These are phyloP conservation scores for Bolboschoenus planiculmis DNA, from an alignment of 176 grass and related monocot species.

Conservation along the genomic window DNA sequence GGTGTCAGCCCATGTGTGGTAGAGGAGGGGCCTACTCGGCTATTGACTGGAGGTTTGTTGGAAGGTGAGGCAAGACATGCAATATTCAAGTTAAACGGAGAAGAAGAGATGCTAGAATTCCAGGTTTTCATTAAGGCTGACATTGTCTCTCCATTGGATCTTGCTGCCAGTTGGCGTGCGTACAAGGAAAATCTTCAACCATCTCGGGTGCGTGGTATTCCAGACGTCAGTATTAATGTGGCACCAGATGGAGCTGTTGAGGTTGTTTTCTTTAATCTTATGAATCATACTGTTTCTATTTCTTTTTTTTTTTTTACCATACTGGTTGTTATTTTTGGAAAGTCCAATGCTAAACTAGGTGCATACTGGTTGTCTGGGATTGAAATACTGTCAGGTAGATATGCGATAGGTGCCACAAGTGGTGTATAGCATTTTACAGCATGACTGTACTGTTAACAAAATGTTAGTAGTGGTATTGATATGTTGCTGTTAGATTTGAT, in stretches of 20 bases:
- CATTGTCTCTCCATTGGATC: constrained; percentile 80
- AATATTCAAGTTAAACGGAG: constrained; percentile 59
- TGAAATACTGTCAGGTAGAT: neutral
- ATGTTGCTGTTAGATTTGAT: neutral
- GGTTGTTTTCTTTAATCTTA: constrained; percentile 26
- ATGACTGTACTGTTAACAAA: neutral
- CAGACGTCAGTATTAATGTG: constrained; percentile 88
- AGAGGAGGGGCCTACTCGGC: constrained; percentile 62
- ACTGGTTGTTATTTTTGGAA: neutral
- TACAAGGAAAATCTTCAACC: constrained; percentile 91
- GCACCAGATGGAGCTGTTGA: constrained; percentile 39
- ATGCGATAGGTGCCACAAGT: neutral
- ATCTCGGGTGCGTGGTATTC: constrained; percentile 78
- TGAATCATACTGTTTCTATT: neutral
- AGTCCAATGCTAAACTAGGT: neutral
- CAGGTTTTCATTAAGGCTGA: constrained; percentile 89
- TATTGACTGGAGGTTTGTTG: constrained; percentile 72
- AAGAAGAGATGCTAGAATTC: constrained; percentile 63
- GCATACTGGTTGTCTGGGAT: neutral
- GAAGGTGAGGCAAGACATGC: constrained; percentile 73
- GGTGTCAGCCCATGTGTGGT: constrained; percentile 46
- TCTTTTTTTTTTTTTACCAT: neutral
- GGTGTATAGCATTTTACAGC: neutral
- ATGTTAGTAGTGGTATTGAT: neutral
- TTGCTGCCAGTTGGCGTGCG: constrained; percentile 89